These are phyloP conservation scores for Rugosomyces carneus DNA, from an alignment of 1,284 basidiomycete species.

Conservation along the genomic window DNA sequence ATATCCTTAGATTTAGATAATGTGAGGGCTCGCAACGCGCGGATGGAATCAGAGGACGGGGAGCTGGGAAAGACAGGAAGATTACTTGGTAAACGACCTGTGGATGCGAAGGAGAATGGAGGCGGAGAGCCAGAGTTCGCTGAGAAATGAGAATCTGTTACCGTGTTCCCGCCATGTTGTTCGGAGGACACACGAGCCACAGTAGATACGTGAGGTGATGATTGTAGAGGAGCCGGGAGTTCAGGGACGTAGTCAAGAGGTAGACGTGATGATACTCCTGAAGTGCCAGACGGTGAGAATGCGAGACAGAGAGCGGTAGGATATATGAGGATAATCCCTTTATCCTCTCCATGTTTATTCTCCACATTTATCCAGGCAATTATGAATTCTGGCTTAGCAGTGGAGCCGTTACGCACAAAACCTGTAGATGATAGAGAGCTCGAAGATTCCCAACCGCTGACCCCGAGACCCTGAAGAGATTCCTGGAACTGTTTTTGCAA, in stretches of 20 bases:
- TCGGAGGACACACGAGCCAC: slow-evolving; percentile 12
- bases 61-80: slow-evolving; percentile 22
- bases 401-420: slow-evolving; percentile 4
- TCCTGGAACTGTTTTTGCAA: slow-evolving; percentile 59
- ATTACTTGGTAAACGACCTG: slow-evolving; percentile 9
- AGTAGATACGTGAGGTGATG: slow-evolving; percentile 41
- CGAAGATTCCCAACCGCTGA: slow-evolving; percentile 38
- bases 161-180: not conserved
- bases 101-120: slow-evolving; percentile 1
- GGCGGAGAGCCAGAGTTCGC: slow-evolving; percentile 4
- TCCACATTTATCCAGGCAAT: slow-evolving; percentile 70
- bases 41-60: slow-evolving; percentile 28
- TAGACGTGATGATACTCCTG: slow-evolving; percentile 31
- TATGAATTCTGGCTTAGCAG: slow-evolving; percentile 37
- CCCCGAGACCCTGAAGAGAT: slow-evolving; percentile 54
- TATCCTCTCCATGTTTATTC: slow-evolving; percentile 71
- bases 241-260: slow-evolving; percentile 53
- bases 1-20: slow-evolving; percentile 37
- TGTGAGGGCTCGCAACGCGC: slow-evolving; percentile 37
- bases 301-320: slow-evolving; percentile 54
- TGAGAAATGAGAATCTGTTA: not conserved
- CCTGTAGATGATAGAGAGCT: not conserved
- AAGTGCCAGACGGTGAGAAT: slow-evolving; percentile 35
- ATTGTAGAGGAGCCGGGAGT: slow-evolving; percentile 58
- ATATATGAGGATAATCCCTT: slow-evolving; percentile 68